Evolutionary conservation across 129 eudicot species (phyloP).

Genomic region (Pseudognaphalium luteoalbum): DNA sequence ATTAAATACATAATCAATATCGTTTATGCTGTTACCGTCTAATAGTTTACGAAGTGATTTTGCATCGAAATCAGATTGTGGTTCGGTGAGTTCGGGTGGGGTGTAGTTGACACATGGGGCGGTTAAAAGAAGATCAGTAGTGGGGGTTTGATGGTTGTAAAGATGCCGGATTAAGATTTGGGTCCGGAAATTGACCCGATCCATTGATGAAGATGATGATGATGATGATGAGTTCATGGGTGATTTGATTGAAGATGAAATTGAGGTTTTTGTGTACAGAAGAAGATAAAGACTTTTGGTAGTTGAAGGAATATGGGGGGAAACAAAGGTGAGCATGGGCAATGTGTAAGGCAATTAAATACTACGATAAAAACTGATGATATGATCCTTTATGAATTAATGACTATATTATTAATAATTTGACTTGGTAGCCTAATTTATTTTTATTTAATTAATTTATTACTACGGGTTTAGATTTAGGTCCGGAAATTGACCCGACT

Average conservation of each 20-base stretch:
- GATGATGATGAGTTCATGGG: slow-evolving; percentile 1
- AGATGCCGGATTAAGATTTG: slow-evolving; percentile 57
- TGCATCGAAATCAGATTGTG: slow-evolving; percentile 41
- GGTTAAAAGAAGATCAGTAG: slow-evolving; percentile 20
- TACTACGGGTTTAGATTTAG: not conserved
- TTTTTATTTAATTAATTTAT: too few relatives aligned
- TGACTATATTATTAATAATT: too few relatives aligned
- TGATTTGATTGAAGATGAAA: not conserved
- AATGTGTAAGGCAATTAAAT: not conserved
- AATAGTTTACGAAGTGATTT: slow-evolving; percentile 53
- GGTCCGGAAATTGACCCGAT: slow-evolving; percentile 51
- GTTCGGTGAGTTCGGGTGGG: slow-evolving; percentile 60
- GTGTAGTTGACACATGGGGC: slow-evolving; percentile 60
- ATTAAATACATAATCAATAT: slow-evolving; percentile 56
- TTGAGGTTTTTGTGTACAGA: not conserved
- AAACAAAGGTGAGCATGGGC: not conserved
- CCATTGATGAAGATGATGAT: slow-evolving; percentile 30
- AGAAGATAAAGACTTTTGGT: not conserved
- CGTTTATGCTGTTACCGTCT: slow-evolving; percentile 53
- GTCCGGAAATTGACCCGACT: not conserved
- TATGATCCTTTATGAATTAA: too few relatives aligned
- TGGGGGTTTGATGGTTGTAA: slow-evolving; percentile 19
- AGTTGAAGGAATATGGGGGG: not conserved
- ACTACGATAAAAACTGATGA: too few relatives aligned
- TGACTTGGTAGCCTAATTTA: too few relatives aligned